Conservation (phyloP, 75 land plant species). For the Picea glauca region DNA sequence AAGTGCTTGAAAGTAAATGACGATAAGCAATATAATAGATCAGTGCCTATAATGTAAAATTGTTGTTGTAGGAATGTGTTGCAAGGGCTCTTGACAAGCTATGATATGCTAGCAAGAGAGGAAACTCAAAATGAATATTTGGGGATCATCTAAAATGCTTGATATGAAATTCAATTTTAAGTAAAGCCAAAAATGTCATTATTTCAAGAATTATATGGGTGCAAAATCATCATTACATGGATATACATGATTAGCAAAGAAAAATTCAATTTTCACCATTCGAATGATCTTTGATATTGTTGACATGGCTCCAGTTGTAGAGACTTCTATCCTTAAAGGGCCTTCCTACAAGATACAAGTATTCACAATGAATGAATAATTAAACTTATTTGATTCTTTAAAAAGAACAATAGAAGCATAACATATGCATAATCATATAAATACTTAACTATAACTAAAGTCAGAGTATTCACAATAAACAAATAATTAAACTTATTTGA, state of each 20-base stretch:
- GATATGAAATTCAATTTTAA: background rate
- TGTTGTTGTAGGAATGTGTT: too few species aligned
- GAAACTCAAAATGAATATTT: background rate
- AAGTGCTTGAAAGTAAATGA: too few species aligned
- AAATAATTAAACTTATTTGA: background rate
- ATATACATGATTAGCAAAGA: too few species aligned
- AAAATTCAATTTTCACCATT: conserved; percentile 39
- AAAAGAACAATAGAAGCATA: too few species aligned
- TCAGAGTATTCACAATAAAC: background rate
- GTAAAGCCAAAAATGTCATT: background rate
- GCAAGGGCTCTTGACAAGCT: too few species aligned
- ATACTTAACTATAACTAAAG: too few species aligned
- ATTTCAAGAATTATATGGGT: background rate
- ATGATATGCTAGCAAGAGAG: too few species aligned
- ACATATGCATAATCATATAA: too few species aligned
- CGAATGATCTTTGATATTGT: conserved; percentile 75
- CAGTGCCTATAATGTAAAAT: too few species aligned
- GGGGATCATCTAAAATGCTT: background rate
- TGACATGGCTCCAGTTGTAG: conserved; percentile 74
- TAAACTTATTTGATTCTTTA: background rate
- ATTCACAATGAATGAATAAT: background rate
- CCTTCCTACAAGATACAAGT: conserved; percentile 62
- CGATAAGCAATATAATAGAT: too few species aligned
- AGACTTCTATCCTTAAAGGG: conserved; percentile 78
- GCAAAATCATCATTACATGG: too few species aligned